Percentiles rank a stretch among this genome's conserved stretches.
These are phyloP conservation scores for Poa annua DNA, from an alignment of 176 grass and related monocot species.

Conservation along the genomic window DNA sequence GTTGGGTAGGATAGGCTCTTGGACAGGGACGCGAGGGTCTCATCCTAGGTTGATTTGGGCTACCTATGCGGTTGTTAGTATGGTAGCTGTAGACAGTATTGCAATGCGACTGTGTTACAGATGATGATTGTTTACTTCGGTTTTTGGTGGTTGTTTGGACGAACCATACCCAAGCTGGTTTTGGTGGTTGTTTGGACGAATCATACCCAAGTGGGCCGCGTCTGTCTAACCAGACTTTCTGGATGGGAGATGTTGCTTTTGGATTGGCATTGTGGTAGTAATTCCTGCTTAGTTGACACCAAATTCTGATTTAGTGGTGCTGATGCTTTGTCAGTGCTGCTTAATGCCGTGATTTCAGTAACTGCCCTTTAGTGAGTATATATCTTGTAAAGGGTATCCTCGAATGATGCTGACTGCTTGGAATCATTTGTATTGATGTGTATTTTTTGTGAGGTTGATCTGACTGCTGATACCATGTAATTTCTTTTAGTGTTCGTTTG, in stretches of 20 bases:
- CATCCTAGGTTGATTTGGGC: not conserved
- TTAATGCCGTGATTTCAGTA: not conserved
- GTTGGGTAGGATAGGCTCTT: not conserved
- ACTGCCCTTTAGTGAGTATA: not conserved
- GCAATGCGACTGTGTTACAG: not conserved
- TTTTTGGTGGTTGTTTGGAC: conserved; percentile 8
- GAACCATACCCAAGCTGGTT: not conserved
- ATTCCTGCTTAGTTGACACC: conserved; percentile 11
- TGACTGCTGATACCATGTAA: not conserved
- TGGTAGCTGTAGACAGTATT: not conserved
- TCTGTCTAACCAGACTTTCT: not conserved
- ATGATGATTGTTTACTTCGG: not conserved
- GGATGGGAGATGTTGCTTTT: not conserved
- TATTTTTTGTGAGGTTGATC: not conserved
- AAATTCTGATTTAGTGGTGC: conserved; percentile 2
- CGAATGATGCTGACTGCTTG: not conserved
- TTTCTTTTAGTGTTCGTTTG: not conserved
- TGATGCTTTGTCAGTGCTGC: not conserved
- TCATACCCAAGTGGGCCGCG: not conserved
- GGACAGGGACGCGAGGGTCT: not conserved
- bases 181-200: not conserved
- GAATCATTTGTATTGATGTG: not conserved
- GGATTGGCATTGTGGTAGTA: not conserved
- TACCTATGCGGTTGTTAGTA: not conserved
- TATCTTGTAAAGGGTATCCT: not conserved